Conservation (phyloP, 257 asterid species). For the Solanum sparsipilum region DNA sequence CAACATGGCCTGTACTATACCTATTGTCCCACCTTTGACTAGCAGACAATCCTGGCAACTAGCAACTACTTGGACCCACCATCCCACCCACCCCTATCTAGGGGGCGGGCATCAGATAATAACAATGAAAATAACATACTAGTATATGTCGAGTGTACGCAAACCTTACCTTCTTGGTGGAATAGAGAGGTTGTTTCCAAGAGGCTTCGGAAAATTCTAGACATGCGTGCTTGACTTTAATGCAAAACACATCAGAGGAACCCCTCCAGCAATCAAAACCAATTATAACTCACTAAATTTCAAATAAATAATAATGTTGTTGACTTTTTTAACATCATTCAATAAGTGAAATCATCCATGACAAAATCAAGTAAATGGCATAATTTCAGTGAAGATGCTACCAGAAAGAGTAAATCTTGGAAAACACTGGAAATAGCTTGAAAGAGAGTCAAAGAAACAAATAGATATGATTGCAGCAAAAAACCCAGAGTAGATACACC, state of each 20-base stretch:
- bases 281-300: background rate
- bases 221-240: background rate
- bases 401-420: background rate
- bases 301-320: background rate
- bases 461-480: background rate
- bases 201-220: background rate
- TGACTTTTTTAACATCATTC: background rate
- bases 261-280: background rate
- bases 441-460: background rate
- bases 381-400: background rate
- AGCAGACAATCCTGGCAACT: background rate
- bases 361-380: background rate
- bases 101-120: background rate
- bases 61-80: background rate
- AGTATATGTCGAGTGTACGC: no score
- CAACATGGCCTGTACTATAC: background rate
- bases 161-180: fast-evolving
- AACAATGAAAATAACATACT: background rate
- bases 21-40: background rate
- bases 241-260: background rate
- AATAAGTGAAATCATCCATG: background rate
- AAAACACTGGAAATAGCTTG: background rate
- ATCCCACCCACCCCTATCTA: background rate
- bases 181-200: background rate
- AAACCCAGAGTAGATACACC: background rate